Evolutionary conservation across 2,329 filamentous ascomycete species (phyloP).

Genomic region (Sporothrix globosa): DNA sequence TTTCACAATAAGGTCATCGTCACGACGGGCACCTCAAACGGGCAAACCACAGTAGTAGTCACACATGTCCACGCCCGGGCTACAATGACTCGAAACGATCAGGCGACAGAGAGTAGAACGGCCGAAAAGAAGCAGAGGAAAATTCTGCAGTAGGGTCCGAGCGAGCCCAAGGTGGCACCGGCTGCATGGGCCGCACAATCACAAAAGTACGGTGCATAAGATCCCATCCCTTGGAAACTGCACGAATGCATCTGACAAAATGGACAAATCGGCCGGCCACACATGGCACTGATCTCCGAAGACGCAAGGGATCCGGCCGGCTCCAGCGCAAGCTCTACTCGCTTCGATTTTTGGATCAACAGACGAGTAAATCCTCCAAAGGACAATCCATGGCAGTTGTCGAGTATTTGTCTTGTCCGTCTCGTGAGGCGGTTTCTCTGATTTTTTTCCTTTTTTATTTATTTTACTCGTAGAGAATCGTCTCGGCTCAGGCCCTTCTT

Average conservation of each 20-base stretch:
- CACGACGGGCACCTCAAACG: slow-evolving; percentile 11
- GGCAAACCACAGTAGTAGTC: background rate
- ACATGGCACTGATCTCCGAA: background rate
- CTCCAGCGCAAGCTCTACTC: background rate
- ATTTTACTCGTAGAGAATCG: too few relatives aligned
- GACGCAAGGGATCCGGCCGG: background rate
- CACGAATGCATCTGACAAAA: too few relatives aligned
- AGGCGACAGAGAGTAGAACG: background rate
- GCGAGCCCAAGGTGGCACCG: background rate
- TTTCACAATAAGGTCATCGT: too few relatives aligned
- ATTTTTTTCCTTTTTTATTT: background rate
- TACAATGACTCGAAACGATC: background rate
- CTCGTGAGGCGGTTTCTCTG: background rate
- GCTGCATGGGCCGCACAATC: background rate
- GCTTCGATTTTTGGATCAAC: background rate
- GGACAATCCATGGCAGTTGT: background rate
- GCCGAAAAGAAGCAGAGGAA: background rate
- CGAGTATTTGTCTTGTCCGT: background rate
- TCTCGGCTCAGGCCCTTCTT: background rate
- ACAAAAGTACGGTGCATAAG: background rate
- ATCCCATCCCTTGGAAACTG: background rate
- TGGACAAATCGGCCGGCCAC: background rate
- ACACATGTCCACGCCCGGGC: background rate
- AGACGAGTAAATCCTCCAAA: background rate
- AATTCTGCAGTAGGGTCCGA: background rate